A percentile compares a stretch with the other conserved stretches of the same genome.
Evolutionary conservation across 345 rosid genomes (phyloP).

Genomic region (Sisymbrium altissimum): DNA sequence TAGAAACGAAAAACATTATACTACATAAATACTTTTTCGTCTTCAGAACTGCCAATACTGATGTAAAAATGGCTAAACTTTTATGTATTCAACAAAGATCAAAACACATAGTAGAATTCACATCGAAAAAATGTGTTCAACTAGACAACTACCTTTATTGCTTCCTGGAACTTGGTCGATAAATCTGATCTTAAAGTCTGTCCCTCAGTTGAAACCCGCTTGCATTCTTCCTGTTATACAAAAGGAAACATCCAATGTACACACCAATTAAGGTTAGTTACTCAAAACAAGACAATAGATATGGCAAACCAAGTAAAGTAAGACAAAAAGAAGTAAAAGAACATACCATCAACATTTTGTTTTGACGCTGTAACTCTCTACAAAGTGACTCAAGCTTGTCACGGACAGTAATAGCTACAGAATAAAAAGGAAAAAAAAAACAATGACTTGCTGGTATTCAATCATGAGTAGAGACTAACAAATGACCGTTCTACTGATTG

Average conservation of each 20-base stretch:
- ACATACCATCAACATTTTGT: slow-evolving; percentile 84
- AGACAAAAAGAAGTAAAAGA: neutral
- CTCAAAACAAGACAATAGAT: neutral
- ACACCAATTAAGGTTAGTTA: neutral
- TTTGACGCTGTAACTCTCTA: slow-evolving; percentile 91
- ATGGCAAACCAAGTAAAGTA: neutral
- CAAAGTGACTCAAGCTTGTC: slow-evolving; percentile 92
- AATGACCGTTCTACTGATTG: neutral
- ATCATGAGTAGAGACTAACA: neutral
- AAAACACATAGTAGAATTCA: neutral
- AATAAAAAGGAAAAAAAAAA: slow-evolving; percentile 8
- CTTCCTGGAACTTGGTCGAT: slow-evolving; percentile 88
- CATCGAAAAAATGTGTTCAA: neutral
- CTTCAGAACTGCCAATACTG: neutral
- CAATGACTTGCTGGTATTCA: neutral
- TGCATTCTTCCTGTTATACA: slow-evolving; percentile 83
- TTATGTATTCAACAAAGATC: neutral
- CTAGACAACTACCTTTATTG: slow-evolving; percentile 91
- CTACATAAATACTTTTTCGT: neutral
- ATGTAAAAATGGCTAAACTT: neutral
- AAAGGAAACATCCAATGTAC: slow-evolving; percentile 9
- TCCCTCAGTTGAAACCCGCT: slow-evolving; percentile 81
- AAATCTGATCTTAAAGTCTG: slow-evolving; percentile 82
- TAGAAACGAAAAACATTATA: neutral
- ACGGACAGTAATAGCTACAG: slow-evolving; percentile 72